Evolutionary conservation across 176 grass and related monocot species (phyloP).

Genomic region (Microstegium vimineum): DNA sequence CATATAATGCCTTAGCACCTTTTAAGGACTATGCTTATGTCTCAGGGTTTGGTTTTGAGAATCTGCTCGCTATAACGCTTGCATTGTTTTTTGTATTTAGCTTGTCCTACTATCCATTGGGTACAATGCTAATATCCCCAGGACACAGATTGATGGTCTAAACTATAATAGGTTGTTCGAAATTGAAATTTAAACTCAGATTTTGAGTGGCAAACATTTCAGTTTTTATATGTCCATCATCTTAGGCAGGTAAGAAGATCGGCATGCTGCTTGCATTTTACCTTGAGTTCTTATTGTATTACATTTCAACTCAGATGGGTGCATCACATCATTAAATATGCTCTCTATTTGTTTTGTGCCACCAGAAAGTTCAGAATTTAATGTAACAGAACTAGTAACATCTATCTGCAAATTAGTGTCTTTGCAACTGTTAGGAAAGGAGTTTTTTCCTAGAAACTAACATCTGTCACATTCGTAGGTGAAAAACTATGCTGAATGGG

Average conservation of each 20-base stretch:
- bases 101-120: not conserved
- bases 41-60: not conserved
- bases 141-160: not conserved
- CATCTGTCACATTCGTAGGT: conserved; percentile 52
- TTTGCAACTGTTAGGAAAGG: not conserved
- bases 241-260: not conserved
- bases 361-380: not conserved
- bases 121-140: not conserved
- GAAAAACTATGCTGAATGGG: conserved; percentile 99
- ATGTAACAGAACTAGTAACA: not conserved
- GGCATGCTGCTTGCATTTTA: not conserved
- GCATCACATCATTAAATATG: not conserved
- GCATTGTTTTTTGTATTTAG: not conserved
- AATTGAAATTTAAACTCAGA: not conserved
- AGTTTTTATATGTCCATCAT: not conserved
- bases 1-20: not conserved
- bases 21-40: not conserved
- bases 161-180: not conserved
- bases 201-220: not conserved
- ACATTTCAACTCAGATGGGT: not conserved
- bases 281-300: not conserved
- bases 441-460: conserved; percentile 5
- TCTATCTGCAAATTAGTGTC: not conserved
- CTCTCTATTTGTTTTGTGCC: not conserved
- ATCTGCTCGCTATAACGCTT: not conserved